Evolutionary conservation across 768 basidiomycete genomes (phyloP), one percentile per base, ranked within the genome.

Genomic region (Rhizopogon rudus): DNA sequence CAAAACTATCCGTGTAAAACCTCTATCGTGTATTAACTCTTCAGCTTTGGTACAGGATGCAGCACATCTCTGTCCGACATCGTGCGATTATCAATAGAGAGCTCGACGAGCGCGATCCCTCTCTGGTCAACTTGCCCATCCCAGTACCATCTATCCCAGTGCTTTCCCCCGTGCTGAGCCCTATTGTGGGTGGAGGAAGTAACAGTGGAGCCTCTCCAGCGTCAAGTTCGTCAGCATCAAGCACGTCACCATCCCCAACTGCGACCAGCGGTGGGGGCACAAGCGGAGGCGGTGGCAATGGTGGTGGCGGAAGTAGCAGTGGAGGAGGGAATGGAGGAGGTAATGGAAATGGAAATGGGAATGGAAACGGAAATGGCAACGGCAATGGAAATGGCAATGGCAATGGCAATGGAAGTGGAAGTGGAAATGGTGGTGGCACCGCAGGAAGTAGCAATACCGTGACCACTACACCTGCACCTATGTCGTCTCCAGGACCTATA

Each of bases 111-210:
- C 76, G 79, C 57, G 67, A 69, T 16, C 75, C 77, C 37, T 58
- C 68, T 2, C 73, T 75, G 57, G 64, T 76, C 40, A 69, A 71
- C 37, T 61, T 76, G 3, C 67, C 75, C 33, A 57, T 75, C 25
- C 67, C 75, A 7, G 44, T 76, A 22, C 75, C 76, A 13, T 70
- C 75, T 7, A 62, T 79, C 39, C 76, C 80, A 2, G 46, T 80
- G 29, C 60, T 77, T 31, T 64, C 65, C n/a, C 67, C 72, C 2
- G 31, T 81, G 16, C 51, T 75, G 39, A 67, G 57, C 20, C 65
- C 75, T 22, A 28, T 80, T 33, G 40, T 77, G 28, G 67, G 62
- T 25, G 67, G 64, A 13, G 60, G 64, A 10, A 60, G 3, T 14
- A 16, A 57, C 29, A n/a, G 29, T 17, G 28, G 44, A 10, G 10